Base-by-base conservation (phyloP, 176 grass and related monocot species). In the Areca catechu region DNA sequence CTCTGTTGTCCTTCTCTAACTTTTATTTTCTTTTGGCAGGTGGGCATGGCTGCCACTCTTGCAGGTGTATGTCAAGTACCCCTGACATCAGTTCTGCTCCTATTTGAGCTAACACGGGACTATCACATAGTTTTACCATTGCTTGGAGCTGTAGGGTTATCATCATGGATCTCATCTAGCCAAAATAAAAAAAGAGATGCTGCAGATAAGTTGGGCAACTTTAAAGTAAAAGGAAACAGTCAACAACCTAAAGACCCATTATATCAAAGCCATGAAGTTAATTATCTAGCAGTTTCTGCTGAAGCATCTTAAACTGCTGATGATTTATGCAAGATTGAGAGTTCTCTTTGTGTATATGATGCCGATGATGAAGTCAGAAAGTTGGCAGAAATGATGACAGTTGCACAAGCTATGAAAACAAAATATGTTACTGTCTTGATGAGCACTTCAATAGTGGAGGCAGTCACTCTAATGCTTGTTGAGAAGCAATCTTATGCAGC, bases 91-190 rank as follows among this genome's bases (percentile, higher is more conserved):
- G 92, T 90, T 52, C 79, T 96, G 4, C 83, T 96, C 56, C 83
- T 96, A 47, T 96, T 96, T 79, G 92, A 90, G 65, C 87, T 96
- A 71, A 90, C 92, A 66, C 92, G 80, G 30, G 92, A 96, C 58
- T 96, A 96, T 23, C 83, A 80, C 22, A 96, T 96, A 76, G 92
- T 96, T 83, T 47, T 96, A 70, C 92, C 92, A 70, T 74, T 96
- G 69, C 86, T 96, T 62, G 92, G 83, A 56, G 86, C 92, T 68
- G 92, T 96, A 28, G 92, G 92, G 65, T 66, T 96, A 57, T 96
- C 92, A 66, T 96, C 86, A 71, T 96, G 86, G 92, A 96, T 96
- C 54, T 60, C 72, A 73, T 90, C 86, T 51, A 58, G 75, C 61
- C 83, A 87, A 76, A 83, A 71, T 52, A 82, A 85, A 49, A 76